Evolutionary conservation across 2,329 filamentous ascomycete species (phyloP).

Genomic region (Akanthomyces uredinophilus): DNA sequence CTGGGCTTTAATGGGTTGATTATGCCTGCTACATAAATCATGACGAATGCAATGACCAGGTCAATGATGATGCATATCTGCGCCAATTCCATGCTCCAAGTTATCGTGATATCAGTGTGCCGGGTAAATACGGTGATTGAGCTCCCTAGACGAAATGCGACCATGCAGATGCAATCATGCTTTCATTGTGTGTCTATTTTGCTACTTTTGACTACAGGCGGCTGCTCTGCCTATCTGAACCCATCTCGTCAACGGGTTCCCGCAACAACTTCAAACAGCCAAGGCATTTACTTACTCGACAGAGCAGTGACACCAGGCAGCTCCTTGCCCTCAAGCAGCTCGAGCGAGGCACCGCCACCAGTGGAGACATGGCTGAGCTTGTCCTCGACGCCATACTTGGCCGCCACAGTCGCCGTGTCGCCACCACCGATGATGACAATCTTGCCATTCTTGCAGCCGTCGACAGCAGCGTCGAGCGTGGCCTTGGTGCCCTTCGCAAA

Average conservation of each 20-base stretch:
- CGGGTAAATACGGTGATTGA: too few species aligned
- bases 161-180: neutral
- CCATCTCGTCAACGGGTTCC: constrained; percentile 4
- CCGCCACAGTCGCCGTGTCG: constrained; percentile 95
- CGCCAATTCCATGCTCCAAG: neutral
- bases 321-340: constrained; percentile 97
- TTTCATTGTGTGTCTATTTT: neutral
- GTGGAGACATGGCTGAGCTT: constrained; percentile 98
- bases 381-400: constrained; percentile 93
- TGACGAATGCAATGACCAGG: constrained; percentile 1
- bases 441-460: constrained; percentile 72
- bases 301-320: constrained; percentile 89
- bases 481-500: constrained; percentile 91
- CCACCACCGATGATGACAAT: constrained; percentile 98
- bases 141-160: too few species aligned
- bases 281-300: constrained; percentile 62
- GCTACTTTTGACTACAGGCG: neutral
- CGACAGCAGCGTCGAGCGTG: constrained; percentile 83
- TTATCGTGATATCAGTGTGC: neutral
- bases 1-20: neutral
- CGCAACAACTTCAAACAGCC: constrained; percentile 1
- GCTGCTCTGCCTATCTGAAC: constrained; percentile 1
- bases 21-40: neutral
- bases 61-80: neutral
- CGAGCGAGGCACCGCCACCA: constrained; percentile 89